Evolutionary conservation across 176 grass and related monocot species (phyloP).

Genomic region (Oryza australiensis): DNA sequence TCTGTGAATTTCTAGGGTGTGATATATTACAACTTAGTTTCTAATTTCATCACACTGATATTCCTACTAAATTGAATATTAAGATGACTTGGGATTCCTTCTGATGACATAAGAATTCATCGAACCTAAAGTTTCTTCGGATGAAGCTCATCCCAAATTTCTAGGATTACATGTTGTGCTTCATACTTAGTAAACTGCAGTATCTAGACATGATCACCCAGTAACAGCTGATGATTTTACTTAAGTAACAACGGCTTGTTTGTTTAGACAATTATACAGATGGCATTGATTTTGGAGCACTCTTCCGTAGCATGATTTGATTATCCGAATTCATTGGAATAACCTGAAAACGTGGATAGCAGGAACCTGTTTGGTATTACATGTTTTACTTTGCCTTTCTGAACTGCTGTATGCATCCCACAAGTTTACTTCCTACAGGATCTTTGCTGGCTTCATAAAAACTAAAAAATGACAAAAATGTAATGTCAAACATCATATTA

Average conservation of each 20-base stretch:
- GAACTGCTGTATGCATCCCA: background rate
- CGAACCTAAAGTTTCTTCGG: background rate
- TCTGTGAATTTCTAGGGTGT: background rate
- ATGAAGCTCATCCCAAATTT: background rate
- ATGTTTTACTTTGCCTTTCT: too few species aligned
- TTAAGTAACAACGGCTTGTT: background rate
- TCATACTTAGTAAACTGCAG: background rate
- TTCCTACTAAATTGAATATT: background rate
- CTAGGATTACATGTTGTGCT: background rate
- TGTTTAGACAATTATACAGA: background rate
- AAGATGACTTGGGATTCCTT: background rate
- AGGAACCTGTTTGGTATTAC: background rate
- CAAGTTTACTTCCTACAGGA: background rate
- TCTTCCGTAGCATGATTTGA: background rate
- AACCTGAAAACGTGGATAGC: background rate
- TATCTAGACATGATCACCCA: background rate
- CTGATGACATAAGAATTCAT: background rate
- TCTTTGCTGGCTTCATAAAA: background rate
- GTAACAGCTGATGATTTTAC: background rate
- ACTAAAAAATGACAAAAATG: background rate
- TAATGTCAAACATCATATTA: background rate
- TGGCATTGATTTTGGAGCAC: background rate
- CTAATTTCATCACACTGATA: background rate
- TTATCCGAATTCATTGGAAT: background rate
- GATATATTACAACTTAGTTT: constrained; percentile 1